Evolutionary conservation across 2,329 filamentous ascomycete species (phyloP).

Genomic region (Penicillium sp.): DNA sequence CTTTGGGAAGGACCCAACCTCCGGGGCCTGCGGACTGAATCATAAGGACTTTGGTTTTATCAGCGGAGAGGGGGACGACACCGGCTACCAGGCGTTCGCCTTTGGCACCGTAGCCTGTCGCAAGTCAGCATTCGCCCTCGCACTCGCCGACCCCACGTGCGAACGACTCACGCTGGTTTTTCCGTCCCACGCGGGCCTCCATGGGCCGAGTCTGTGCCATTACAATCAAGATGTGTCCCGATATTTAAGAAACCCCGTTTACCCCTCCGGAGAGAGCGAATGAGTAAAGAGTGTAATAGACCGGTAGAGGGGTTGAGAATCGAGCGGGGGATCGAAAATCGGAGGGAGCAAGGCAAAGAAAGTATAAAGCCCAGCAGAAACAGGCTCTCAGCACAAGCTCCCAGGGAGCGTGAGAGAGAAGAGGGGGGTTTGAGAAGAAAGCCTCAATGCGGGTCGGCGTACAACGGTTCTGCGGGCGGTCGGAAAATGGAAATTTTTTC

Average conservation of each 20-base stretch:
- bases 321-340: slow-evolving; percentile 7
- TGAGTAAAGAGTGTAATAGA: slow-evolving; percentile 9
- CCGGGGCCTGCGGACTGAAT: slow-evolving; percentile 88
- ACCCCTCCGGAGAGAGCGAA: slow-evolving; percentile 2
- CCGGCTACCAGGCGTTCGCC: slow-evolving; percentile 94
- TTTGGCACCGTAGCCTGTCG: slow-evolving; percentile 76
- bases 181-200: slow-evolving; percentile 45
- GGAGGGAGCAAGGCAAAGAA: slow-evolving; percentile 7
- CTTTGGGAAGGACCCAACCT: slow-evolving; percentile 95
- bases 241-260: background rate
- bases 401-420: slow-evolving; percentile 18
- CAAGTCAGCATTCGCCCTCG: slow-evolving; percentile 15
- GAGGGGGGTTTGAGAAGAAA: slow-evolving; percentile 8
- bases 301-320: background rate
- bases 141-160: slow-evolving; percentile 19
- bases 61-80: slow-evolving; percentile 79
- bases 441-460: slow-evolving; percentile 9
- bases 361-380: slow-evolving; percentile 2
- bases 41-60: slow-evolving; percentile 82
- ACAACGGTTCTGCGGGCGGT: slow-evolving; percentile 23
- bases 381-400: slow-evolving; percentile 17
- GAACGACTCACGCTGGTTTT: slow-evolving; percentile 46
- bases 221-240: slow-evolving; percentile 17
- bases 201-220: slow-evolving; percentile 43
- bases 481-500: slow-evolving; percentile 29